phyloP scores from a whole-genome alignment of 192 early-diverging fungal genomes.

The Coemansia aciculifera region DNA sequence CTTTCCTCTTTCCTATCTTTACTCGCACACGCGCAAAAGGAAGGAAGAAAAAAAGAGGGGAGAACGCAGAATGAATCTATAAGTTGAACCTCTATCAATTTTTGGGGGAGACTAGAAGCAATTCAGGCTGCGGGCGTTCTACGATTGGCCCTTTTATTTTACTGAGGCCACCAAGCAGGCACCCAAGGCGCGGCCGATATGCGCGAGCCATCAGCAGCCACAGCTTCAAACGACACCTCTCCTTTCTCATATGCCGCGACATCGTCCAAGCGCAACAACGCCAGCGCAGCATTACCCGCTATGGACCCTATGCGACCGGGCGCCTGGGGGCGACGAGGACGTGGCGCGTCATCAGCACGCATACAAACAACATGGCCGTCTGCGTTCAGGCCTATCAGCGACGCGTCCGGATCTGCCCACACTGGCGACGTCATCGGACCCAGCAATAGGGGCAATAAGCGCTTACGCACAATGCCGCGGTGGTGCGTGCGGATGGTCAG shows the following conservation, averaged over 20 bases:
- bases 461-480: slow-evolving; percentile 89
- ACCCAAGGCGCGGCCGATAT: slow-evolving; percentile 39
- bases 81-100: background rate
- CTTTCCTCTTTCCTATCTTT: background rate
- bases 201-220: slow-evolving; percentile 19
- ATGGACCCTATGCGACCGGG: slow-evolving; percentile 68
- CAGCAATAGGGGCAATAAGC: slow-evolving; percentile 75
- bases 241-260: slow-evolving; percentile 27
- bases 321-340: slow-evolving; percentile 35
- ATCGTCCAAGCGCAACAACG: slow-evolving; percentile 82
- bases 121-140: background rate
- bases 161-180: slow-evolving; percentile 48
- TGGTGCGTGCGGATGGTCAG: slow-evolving; percentile 97
- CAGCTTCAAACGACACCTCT: slow-evolving; percentile 18
- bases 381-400: background rate
- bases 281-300: slow-evolving; percentile 80
- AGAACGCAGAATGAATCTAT: background rate
- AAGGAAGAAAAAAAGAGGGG: background rate
- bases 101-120: slow-evolving; percentile 10
- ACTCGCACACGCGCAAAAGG: background rate
- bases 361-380: slow-evolving; percentile 47
- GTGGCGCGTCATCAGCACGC: slow-evolving; percentile 22
- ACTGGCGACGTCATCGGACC: slow-evolving; percentile 15
- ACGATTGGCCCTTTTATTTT: background rate
- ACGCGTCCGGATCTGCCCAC: slow-evolving; percentile 15